phyloP scores from a whole-genome alignment of 106 monocot species.

The Chionographis japonica region DNA sequence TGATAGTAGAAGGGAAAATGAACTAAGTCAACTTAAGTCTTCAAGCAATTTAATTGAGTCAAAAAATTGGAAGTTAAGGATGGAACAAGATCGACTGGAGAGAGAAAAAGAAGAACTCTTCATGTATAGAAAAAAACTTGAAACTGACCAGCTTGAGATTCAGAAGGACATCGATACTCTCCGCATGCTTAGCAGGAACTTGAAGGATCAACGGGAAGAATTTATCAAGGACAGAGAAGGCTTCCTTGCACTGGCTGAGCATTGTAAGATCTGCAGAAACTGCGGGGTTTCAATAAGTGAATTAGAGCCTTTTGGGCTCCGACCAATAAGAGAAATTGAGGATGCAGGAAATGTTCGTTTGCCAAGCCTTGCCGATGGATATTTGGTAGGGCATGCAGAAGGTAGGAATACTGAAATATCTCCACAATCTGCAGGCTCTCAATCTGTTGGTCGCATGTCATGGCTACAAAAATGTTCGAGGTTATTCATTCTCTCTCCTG shows the following conservation, averaged over 20 bases:
- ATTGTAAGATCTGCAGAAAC: constrained; percentile 27
- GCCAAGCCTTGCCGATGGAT: constrained; percentile 27
- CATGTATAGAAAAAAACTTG: constrained; percentile 13
- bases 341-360: constrained; percentile 15
- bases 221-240: constrained; percentile 34
- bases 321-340: constrained; percentile 9
- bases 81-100: constrained; percentile 19
- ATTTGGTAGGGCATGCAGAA: constrained; percentile 17
- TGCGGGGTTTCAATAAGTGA: constrained; percentile 34
- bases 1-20: constrained; percentile 15
- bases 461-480: constrained; percentile 41
- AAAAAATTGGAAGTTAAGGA: constrained; percentile 25
- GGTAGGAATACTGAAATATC: constrained; percentile 14
- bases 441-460: constrained; percentile 22
- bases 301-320: constrained; percentile 4
- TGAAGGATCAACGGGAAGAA: constrained; percentile 30
- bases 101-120: constrained; percentile 31
- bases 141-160: constrained; percentile 29
- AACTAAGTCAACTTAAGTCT: constrained; percentile 19
- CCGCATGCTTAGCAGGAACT: constrained; percentile 16
- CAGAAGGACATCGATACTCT: constrained; percentile 31
- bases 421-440: constrained; percentile 8
- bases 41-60: constrained; percentile 12
- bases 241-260: constrained; percentile 26
- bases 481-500: constrained; percentile 37